phyloP scores from a whole-genome alignment of 306 rosid genomes.

The Vigna unguiculata region DNA sequence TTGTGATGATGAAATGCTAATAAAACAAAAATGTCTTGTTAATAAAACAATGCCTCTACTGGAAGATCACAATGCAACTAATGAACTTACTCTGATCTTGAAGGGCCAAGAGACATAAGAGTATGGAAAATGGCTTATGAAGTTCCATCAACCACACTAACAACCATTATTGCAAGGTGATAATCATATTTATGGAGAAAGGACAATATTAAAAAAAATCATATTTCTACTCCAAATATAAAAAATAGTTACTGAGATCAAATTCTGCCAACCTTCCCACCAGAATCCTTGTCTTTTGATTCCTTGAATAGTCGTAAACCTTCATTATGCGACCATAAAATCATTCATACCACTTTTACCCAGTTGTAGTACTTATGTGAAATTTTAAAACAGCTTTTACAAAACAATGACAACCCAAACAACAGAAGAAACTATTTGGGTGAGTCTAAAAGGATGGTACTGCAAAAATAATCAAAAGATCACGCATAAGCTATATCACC shows the following conservation, averaged over 20 bases:
- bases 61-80: conserved; percentile 26
- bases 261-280: conserved; percentile 74
- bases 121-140: no score
- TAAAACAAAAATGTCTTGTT: conserved; percentile 28
- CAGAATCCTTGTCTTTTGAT: conserved; percentile 79
- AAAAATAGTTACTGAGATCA: no score
- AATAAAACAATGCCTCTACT: conserved; percentile 30
- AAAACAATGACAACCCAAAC: conserved; percentile 36
- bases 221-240: no score
- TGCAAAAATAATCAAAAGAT: conserved; percentile 10
- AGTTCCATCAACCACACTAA: no score
- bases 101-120: no score
- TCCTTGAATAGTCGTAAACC: conserved; percentile 93
- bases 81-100: conserved; percentile 92
- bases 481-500: conserved; percentile 1
- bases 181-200: no score
- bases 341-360: neutral
- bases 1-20: conserved; percentile 9
- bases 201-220: no score
- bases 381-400: no score
- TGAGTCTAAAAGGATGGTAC: conserved; percentile 56
- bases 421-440: conserved; percentile 44
- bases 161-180: no score
- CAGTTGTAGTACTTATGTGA: neutral
- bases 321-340: conserved; percentile 47